Percentiles rank a stretch among this genome's conserved stretches.
Evolutionary conservation across 805 yeast genomes (phyloP).

Genomic region (Yamadazyma tumulicola): DNA sequence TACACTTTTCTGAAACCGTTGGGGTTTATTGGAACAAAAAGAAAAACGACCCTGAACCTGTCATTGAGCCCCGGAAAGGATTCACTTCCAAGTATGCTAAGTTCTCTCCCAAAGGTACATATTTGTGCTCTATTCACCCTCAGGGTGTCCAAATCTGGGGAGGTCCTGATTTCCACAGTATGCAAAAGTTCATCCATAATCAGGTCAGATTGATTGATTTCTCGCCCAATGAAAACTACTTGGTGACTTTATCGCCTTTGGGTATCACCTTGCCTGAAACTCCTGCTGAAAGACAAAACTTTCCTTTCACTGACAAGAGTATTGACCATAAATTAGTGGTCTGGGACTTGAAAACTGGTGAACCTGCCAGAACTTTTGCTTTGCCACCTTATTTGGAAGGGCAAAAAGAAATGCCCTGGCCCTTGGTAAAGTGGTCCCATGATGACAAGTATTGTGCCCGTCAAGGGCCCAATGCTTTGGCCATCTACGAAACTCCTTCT

Average conservation of each 20-base stretch:
- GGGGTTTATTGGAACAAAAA: conserved; percentile 85
- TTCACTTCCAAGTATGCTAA: conserved; percentile 87
- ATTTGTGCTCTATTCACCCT: conserved; percentile 80
- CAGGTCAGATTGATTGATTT: conserved; percentile 87
- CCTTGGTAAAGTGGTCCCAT: conserved; percentile 91
- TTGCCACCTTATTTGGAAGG: conserved; percentile 70
- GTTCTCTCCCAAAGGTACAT: conserved; percentile 93
- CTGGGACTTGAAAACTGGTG: conserved; percentile 85
- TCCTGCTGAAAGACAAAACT: conserved; percentile 61
- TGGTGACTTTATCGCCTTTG: conserved; percentile 86
- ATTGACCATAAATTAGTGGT: conserved; percentile 92
- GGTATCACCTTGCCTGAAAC: conserved; percentile 66
- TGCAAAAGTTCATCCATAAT: conserved; percentile 80
- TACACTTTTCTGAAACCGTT: conserved; percentile 76
- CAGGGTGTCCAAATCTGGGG: conserved; percentile 98
- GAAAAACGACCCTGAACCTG: conserved; percentile 69
- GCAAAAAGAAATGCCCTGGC: conserved; percentile 83
- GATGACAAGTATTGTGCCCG: conserved; percentile 95
- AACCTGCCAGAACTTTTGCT: conserved; percentile 87
- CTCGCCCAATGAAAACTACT: conserved; percentile 85
- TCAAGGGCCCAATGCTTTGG: conserved; percentile 87
- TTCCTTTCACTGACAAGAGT: conserved; percentile 82
- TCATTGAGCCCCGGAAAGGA: conserved; percentile 71
- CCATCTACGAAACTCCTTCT: conserved; percentile 77
- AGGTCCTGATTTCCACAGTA: conserved; percentile 70